Conservation (phyloP, 352 stramenopile species). For the Pythium myriotylum region DNA sequence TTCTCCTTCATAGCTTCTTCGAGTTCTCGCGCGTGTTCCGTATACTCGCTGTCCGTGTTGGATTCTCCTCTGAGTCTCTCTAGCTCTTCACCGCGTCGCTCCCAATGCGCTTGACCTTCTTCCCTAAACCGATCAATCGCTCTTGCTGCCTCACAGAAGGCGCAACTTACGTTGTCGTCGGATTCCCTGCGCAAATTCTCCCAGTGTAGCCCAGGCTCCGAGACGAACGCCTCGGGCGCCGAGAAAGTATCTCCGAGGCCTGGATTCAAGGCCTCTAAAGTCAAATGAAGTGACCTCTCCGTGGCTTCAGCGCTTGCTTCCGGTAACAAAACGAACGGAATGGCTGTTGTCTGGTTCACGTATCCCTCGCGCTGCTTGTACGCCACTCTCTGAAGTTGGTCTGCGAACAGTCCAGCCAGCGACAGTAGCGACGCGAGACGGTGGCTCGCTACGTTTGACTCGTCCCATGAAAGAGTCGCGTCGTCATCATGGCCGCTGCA, state of each 20-base stretch:
- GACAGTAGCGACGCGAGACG: conserved; percentile 6
- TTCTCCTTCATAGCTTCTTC: background rate
- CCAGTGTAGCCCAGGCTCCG: conserved; percentile 1
- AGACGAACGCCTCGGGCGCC: background rate
- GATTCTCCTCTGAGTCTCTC: background rate
- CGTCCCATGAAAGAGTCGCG: background rate
- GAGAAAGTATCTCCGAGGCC: background rate
- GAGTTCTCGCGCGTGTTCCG: background rate
- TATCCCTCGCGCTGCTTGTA: background rate
- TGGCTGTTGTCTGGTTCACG: background rate
- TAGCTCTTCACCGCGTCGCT: background rate
- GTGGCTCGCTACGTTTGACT: background rate
- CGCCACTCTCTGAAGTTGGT: background rate
- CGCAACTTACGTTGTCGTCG: background rate
- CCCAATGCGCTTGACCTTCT: background rate
- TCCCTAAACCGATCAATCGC: background rate
- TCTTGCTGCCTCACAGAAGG: background rate
- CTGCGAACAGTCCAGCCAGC: conserved; percentile 1
- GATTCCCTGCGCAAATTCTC: too few relatives aligned
- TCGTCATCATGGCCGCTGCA: background rate
- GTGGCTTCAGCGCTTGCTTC: background rate
- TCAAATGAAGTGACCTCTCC: background rate
- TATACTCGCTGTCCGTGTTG: background rate
- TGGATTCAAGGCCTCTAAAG: background rate
- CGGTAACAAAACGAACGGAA: conserved; percentile 7